Evolutionary conservation across 2,329 filamentous ascomycete genomes (phyloP), one percentile per base, ranked within the genome.

Genomic region (Monilinia fructicola): DNA sequence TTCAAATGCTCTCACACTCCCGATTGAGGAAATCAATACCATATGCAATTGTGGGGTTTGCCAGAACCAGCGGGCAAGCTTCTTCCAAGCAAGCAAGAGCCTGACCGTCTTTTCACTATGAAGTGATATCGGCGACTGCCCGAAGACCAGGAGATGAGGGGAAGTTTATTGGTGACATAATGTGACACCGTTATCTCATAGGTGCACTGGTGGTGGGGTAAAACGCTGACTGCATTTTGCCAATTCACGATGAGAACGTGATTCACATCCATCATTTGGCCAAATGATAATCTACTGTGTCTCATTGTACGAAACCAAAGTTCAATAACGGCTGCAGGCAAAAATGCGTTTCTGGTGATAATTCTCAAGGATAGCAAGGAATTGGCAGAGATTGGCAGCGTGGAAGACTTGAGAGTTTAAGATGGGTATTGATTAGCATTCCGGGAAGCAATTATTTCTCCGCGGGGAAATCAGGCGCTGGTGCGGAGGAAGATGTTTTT

Each of bases 401-500:
- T 38, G 11, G 46, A 64, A 26, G 23, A 46, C 4, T 46, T 67
- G 31, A 58, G 44, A 21, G 60, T 67, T 16, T 5, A 54, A 2
- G 67, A 68, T 55, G 66, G 69, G 1, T 2, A 64, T 14, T 68
- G 61, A 66, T 68, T 23, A 65, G 58, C 0, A 68, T 44, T n/a
- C 56, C 40, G 23, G 67, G 70, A 16, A 68, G 63, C 44, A 67
- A 71, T 60, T 42, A 23, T 12, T 69, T 70, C 26, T n/a, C 48
- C 0, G 0, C 61, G 4, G 26, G 28, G 14, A 14, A 2, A n/a
- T 46, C 9, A 3, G 0, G 40, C 7, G 21, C 11, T 3, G 35
- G 26, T 18, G 18, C 16, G 3, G 26, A 14, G 18, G 10, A 61
- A 26, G 9, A 59, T 10, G 28, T 65, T 1, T 12, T 68, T 1